Evolutionary conservation across 768 basidiomycete genomes (phyloP), one percentile per base, ranked within the genome.

Genomic region (Leccinellum rugosiceps): DNA sequence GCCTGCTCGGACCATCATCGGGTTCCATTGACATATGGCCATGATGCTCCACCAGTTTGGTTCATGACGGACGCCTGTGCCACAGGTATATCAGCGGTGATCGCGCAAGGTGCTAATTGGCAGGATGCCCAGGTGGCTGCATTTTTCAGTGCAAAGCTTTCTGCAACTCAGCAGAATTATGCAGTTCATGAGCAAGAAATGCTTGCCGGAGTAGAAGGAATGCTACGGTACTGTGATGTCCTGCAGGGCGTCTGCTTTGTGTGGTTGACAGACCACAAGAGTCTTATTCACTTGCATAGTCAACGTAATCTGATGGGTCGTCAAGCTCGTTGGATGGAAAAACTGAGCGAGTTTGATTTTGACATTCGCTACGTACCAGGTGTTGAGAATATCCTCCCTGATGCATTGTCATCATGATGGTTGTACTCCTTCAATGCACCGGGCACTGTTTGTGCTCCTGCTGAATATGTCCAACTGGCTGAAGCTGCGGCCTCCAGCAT

Each of bases 301-400:
- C 77, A 79, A 52, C 62, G 59, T 17, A 61, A 75, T 6, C 34
- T 78, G 13, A 74, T 74, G 0, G 65, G 66, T 0, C 57, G 74
- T 1, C 77, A 78, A 32, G 72, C 68, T 0, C 60, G 72, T 0
- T 79, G 78, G 78, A 19, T 74, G 3, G 74, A 76, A n/a, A 68
- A 68, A 1, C 11, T 58, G 3, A 43, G 57, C 1, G 61, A 74
- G 21, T 76, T 71, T 28, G 63, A 74, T 34, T 75, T 73, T n/a
- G 32, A 32, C 0, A 61, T 76, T 0, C 9, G 58, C 4, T 74
- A 76, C 23, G 47, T 76, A 3, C 69, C 65, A 0, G 74, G 74
- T 0, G 43, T 38, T 2, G 49, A 59, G 1, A 76, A 75, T n/a
- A 19, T 58, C 0, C 43, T 74, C 0, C 68, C 70, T 0, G 72